Evolutionary conservation across 2,329 filamentous ascomycete genomes (phyloP), one percentile per base, ranked within the genome.

Genomic region (Pyrenochaeta sp.): DNA sequence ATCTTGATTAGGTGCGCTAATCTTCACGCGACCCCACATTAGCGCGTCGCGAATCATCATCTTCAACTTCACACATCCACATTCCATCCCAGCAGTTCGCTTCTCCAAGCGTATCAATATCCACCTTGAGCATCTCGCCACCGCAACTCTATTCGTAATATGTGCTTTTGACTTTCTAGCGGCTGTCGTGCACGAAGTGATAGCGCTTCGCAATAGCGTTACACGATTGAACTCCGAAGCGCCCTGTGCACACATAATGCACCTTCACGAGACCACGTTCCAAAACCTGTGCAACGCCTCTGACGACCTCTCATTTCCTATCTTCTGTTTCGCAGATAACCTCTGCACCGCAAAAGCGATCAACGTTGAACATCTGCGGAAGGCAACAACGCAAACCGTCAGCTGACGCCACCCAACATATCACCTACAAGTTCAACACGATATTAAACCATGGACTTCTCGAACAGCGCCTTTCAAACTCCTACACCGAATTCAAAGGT

Each of bases 391-490:
- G 39, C 62, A 57, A 53, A 46, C 59, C 58, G 57, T 67, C 70
- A 67, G 59, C 63, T 70, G 64, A 65, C 69, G 61, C 66, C 67
- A 66, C 58, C 30, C 37, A 42, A 44, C 3, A 50, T 37, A 24
- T 45, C 43, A 53, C n/a, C 50, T 45, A 34, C 22, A 48, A 42
- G 27, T 30, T 40, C 43, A 52, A 56, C 39, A 13, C 32, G 15
- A 32, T 47, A 52, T 36, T 22, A 50, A 59, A 13, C 6, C 37
- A 76, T 76, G 72, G 69, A 74, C 44, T 74, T 76, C 55, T 74
- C 72, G 12, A 72, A 60, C 50, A 66, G 59, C 58, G 68, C 64
- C 36, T 74, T 75, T 53, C 63, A 59, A 13, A 30, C 52, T 34
- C 56, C 57, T 30, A 52, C 52, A 19, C 25, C 62, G 3, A 52